phyloP scores from a whole-genome alignment of 2,329 filamentous ascomycete genomes.

The Madurella mycetomatis region DNA sequence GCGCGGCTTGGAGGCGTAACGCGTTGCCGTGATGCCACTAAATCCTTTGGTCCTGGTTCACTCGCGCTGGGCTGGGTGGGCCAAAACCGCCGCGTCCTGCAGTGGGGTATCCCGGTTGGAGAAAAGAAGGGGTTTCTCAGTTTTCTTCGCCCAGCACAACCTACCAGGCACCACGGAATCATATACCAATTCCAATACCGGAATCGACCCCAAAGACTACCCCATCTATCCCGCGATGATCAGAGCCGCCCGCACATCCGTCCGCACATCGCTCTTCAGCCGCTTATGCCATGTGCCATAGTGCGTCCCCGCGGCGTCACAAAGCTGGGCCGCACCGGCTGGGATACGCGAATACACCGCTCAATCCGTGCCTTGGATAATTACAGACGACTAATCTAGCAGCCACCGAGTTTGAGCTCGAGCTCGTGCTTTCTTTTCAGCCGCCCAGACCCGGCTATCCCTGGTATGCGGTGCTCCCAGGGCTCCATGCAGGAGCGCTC shows the following conservation, averaged over 20 bases:
- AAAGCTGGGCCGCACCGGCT: slow-evolving; percentile 4
- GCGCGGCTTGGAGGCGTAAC: slow-evolving; percentile 16
- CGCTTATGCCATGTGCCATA: slow-evolving; percentile 14
- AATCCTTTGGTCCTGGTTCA: slow-evolving; percentile 19
- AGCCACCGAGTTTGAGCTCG: not conserved
- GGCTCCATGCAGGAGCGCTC: no score
- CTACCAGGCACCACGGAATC: slow-evolving; percentile 4
- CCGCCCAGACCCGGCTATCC: no score
- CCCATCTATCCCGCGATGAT: no score
- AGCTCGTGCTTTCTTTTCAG: no score
- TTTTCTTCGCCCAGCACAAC: no score
- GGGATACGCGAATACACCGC: not conserved
- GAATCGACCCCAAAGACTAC: not conserved
- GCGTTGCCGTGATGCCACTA: slow-evolving; percentile 7
- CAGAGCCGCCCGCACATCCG: no score
- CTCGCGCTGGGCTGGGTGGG: no score
- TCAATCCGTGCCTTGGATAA: not conserved
- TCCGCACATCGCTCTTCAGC: slow-evolving; percentile 13
- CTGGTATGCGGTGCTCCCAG: no score
- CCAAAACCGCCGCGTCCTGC: not conserved
- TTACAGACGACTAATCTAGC: not conserved
- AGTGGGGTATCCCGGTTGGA: slow-evolving; percentile 3
- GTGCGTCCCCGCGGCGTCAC: slow-evolving; percentile 7
- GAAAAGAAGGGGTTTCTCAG: not conserved
- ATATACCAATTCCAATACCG: not conserved